phyloP scores from a whole-genome alignment of 768 basidiomycete genomes.

The Heimioporus sp. region DNA sequence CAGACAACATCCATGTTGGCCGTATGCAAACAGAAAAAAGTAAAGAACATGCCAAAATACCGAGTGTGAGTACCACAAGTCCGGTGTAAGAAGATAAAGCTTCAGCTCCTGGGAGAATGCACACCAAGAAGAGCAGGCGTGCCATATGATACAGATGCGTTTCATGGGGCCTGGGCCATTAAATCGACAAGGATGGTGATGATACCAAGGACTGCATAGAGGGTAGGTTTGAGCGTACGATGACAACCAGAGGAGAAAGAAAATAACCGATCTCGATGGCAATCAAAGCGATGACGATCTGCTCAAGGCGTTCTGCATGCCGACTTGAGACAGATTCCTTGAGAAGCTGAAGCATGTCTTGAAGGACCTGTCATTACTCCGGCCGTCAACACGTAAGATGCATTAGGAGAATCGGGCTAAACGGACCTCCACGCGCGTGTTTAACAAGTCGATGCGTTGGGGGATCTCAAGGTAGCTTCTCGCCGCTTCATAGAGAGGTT shows the following conservation, averaged over 20 bases:
- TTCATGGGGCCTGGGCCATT: conserved; percentile 41
- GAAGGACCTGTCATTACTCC: conserved; percentile 61
- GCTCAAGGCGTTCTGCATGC: conserved; percentile 88
- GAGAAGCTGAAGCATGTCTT: conserved; percentile 94
- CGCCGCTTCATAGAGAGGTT: conserved; percentile 92
- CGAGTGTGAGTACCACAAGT: conserved; percentile 3
- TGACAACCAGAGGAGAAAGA: neutral
- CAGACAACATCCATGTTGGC: neutral
- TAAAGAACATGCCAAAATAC: conserved; percentile 1
- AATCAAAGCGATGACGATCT: conserved; percentile 90
- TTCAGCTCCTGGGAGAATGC: conserved; percentile 6
- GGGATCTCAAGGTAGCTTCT: conserved; percentile 94
- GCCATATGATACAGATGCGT: conserved; percentile 11
- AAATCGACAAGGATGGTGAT: conserved; percentile 89
- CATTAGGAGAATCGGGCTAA: conserved; percentile 5
- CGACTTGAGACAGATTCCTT: conserved; percentile 93
- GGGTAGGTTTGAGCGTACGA: neutral
- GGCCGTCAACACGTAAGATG: conserved; percentile 1
- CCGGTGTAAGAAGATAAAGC: conserved; percentile 1
- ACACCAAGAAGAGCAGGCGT: neutral
- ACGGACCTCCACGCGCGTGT: conserved; percentile 87
- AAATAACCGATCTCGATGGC: conserved; percentile 76
- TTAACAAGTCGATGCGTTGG: conserved; percentile 88
- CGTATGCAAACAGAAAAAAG: neutral
- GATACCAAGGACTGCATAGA: conserved; percentile 71